Conservation (phyloP, 768 basidiomycete species). For the Pleurotus salmoneostramineus region DNA sequence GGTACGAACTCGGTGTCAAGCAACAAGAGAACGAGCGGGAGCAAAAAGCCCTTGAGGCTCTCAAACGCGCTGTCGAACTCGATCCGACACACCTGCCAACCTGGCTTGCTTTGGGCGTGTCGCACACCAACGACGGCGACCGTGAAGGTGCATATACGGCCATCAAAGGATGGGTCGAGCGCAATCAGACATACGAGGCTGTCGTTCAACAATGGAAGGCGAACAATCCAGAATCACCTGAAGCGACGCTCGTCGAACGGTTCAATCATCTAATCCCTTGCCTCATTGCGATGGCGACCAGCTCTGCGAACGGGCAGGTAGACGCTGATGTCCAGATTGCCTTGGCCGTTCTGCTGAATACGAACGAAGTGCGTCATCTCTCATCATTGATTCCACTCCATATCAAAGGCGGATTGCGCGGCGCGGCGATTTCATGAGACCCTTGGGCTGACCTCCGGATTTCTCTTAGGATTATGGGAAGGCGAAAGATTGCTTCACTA, state of each 20-base stretch:
- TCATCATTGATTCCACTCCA: too few relatives aligned
- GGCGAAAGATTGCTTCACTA: constrained; percentile 90
- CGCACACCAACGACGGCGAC: constrained; percentile 86
- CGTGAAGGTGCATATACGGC: constrained; percentile 71
- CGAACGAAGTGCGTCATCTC: constrained; percentile 64
- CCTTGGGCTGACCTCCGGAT: background rate
- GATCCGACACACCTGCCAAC: constrained; percentile 73
- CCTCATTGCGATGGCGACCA: constrained; percentile 77
- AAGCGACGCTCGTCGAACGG: constrained; percentile 30
- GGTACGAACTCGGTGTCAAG: constrained; percentile 93
- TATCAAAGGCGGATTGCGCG: too few relatives aligned
- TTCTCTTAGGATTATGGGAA: constrained; percentile 75
- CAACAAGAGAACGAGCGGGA: constrained; percentile 99
- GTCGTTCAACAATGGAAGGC: constrained; percentile 38
- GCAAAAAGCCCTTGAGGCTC: constrained; percentile 80
- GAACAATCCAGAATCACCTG: constrained; percentile 21
- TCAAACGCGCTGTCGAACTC: constrained; percentile 75
- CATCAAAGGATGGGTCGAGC: constrained; percentile 79
- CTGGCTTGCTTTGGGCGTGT: constrained; percentile 90
- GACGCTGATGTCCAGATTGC: constrained; percentile 97
- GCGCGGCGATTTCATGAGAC: background rate
- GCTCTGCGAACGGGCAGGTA: constrained; percentile 51
- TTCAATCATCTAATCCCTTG: constrained; percentile 63
- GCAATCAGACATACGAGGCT: constrained; percentile 52
- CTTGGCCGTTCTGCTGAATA: constrained; percentile 88